phyloP scores from a whole-genome alignment of 257 asterid species.

The Mentha longifolia region DNA sequence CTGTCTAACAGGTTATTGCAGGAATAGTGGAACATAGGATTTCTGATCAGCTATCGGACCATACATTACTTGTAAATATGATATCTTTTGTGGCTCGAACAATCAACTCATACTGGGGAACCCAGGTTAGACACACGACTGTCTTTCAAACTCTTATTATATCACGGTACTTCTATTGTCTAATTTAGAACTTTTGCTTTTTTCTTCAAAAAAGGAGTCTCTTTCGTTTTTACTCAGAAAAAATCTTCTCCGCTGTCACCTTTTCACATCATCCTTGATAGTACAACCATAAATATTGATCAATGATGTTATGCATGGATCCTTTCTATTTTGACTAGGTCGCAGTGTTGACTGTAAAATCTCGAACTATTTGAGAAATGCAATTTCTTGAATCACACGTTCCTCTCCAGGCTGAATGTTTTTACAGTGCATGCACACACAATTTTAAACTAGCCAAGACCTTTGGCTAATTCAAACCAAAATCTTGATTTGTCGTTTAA shows the following conservation, averaged over 20 bases:
- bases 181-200: not conserved
- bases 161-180: not conserved
- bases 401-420: too few species aligned
- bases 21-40: constrained; percentile 89
- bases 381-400: too few species aligned
- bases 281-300: not conserved
- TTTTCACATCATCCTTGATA: not conserved
- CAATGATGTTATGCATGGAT: not conserved
- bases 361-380: too few species aligned
- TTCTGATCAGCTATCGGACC: constrained; percentile 75
- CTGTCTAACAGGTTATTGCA: constrained; percentile 69
- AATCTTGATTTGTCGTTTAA: not conserved
- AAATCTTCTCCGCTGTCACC: not conserved
- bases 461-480: not conserved
- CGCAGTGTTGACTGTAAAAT: not conserved
- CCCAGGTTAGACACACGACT: constrained; percentile 61
- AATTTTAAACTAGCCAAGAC: not conserved
- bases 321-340: not conserved
- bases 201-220: not conserved
- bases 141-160: not conserved
- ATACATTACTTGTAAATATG: constrained; percentile 74
- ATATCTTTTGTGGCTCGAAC: constrained; percentile 85
- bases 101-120: constrained; percentile 96
- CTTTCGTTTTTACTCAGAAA: not conserved
- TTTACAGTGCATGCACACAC: too few species aligned